Conservation (phyloP, 2,329 filamentous ascomycete genomes). For the Westerdykella aurantiaca region DNA sequence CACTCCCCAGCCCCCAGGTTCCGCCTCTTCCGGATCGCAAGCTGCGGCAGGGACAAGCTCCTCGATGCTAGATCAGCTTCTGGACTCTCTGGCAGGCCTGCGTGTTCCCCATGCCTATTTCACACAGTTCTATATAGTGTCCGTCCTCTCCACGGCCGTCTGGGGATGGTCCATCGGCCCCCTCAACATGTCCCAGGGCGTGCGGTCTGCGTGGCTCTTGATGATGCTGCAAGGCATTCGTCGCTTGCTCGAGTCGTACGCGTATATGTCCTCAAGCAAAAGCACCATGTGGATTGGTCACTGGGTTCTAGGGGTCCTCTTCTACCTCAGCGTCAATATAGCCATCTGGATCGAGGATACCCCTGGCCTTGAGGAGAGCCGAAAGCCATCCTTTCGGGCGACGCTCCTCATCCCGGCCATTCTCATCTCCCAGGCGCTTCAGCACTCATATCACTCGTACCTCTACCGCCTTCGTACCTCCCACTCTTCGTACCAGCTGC, state of each 20-base stretch:
- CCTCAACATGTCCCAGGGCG: conserved; percentile 25
- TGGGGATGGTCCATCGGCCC: conserved; percentile 62
- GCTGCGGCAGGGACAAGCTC: not conserved
- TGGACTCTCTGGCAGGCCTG: conserved; percentile 49
- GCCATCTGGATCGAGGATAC: conserved; percentile 74
- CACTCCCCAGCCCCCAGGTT: not conserved
- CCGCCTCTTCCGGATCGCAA: conserved; percentile 2
- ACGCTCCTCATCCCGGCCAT: conserved; percentile 58
- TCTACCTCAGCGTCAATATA: conserved; percentile 68
- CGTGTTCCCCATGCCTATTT: conserved; percentile 87
- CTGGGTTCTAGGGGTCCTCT: conserved; percentile 71
- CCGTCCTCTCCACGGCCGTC: conserved; percentile 62
- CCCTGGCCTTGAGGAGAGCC: not conserved
- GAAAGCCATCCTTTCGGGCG: conserved; percentile 43
- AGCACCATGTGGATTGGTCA: conserved; percentile 82
- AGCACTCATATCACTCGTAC: conserved; percentile 57
- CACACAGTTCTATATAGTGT: conserved; percentile 75
- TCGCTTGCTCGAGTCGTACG: conserved; percentile 68
- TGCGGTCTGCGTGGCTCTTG: conserved; percentile 62
- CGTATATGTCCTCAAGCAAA: conserved; percentile 60
- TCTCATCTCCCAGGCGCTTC: conserved; percentile 62
- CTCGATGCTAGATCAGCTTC: conserved; percentile 21
- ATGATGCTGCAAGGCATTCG: conserved; percentile 70
- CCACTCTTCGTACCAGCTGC: conserved; percentile 69
- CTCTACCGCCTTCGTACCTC: conserved; percentile 38